These are phyloP conservation scores for Phialocephala sp. DNA, from an alignment of 2,329 filamentous ascomycete species.

Conservation along the genomic window DNA sequence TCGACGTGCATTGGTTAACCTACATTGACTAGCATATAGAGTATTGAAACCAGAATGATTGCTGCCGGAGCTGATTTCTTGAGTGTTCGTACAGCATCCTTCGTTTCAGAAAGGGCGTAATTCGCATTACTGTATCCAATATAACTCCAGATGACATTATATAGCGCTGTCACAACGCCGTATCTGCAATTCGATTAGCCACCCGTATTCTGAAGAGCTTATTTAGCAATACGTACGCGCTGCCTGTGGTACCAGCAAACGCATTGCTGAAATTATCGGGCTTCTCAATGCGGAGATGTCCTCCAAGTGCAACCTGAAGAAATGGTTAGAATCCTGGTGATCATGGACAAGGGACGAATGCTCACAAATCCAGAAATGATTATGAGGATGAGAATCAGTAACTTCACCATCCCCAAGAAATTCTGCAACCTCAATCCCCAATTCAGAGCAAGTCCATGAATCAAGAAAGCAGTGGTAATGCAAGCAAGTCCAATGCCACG, in stretches of 20 bases:
- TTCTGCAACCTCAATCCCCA: conserved; percentile 74
- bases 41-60: conserved; percentile 60
- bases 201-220: background rate
- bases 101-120: conserved; percentile 69
- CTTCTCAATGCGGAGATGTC: conserved; percentile 63
- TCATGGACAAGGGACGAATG: background rate
- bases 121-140: conserved; percentile 73
- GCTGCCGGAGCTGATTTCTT: conserved; percentile 69
- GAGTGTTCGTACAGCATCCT: conserved; percentile 67
- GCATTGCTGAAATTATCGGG: conserved; percentile 67
- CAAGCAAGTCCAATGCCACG: conserved; percentile 70
- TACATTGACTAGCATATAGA: conserved; percentile 69
- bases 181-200: conserved; percentile 43
- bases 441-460: conserved; percentile 67
- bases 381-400: conserved; percentile 69
- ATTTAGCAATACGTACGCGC: conserved; percentile 49
- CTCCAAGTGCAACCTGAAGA: conserved; percentile 56
- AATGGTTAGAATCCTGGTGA: background rate
- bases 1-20: background rate
- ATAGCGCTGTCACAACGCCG: conserved; percentile 70
- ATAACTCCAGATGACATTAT: conserved; percentile 75
- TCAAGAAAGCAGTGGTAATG: conserved; percentile 67
- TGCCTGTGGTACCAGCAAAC: conserved; percentile 69
- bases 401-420: conserved; percentile 67
- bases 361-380: conserved; percentile 63